Evolutionary conservation across 768 basidiomycete genomes (phyloP).

Genomic region (Boletus pseudo-olivaceus): DNA sequence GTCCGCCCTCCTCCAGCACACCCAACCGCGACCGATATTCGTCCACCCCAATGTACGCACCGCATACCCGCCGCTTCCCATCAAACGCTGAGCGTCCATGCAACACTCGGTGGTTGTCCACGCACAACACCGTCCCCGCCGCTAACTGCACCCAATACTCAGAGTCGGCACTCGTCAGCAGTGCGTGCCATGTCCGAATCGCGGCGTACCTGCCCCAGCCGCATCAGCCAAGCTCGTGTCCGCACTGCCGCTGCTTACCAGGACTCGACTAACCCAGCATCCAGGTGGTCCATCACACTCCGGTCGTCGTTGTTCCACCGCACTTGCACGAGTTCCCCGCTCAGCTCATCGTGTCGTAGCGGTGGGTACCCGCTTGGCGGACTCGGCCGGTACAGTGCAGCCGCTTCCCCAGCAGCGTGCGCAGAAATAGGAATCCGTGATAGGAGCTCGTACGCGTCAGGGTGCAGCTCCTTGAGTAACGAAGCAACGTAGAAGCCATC

Average conservation of each 20-base stretch:
- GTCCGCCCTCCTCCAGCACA: constrained; percentile 54
- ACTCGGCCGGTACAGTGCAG: constrained; percentile 51
- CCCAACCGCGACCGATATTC: constrained; percentile 82
- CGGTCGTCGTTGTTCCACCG: constrained; percentile 96
- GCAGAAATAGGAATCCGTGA: constrained; percentile 67
- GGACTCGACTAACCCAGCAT: constrained; percentile 59
- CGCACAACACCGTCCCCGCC: constrained; percentile 86
- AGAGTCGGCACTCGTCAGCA: constrained; percentile 74
- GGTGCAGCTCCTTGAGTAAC: constrained; percentile 68
- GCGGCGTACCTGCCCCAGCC: constrained; percentile 64
- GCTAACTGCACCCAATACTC: constrained; percentile 91
- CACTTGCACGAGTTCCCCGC: constrained; percentile 67
- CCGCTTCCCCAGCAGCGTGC: constrained; percentile 83
- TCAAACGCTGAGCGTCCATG: constrained; percentile 92
- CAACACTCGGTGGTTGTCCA: constrained; percentile 91
- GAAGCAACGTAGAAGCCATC: constrained; percentile 94
- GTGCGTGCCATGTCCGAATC: constrained; percentile 70
- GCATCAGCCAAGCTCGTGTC: background rate
- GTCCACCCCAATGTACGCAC: constrained; percentile 90
- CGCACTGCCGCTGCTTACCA: constrained; percentile 46
- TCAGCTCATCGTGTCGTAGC: constrained; percentile 58
- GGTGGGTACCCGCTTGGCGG: constrained; percentile 66
- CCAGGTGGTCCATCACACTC: constrained; percentile 67
- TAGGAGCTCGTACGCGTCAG: constrained; percentile 65
- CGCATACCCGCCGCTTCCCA: constrained; percentile 89